Evolutionary conservation across 164 flowering plant genomes (phyloP), one percentile per base, ranked within the genome.

Genomic region (Nymphaea thermarum): DNA sequence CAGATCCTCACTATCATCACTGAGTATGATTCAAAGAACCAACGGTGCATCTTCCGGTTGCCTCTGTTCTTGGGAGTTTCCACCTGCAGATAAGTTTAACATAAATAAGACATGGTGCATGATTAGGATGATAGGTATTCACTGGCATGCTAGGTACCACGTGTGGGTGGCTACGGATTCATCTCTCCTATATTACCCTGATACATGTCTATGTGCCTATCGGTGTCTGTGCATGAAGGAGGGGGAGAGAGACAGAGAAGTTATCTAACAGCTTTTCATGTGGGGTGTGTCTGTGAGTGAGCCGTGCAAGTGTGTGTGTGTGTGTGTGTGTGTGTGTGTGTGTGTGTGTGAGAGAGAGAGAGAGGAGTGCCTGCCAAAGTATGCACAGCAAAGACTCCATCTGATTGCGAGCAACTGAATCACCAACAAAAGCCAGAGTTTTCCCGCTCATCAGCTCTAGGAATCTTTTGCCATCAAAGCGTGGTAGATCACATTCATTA

Each of bases 341-440:
- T 16, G 60, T 55, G 60, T 55, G 60, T 55, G 60, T n/a, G 36
- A 25, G 36, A 8, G 60, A 55, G 60, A 55, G 60, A 55, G 60
- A 55, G 60, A 55, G 60, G 59, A 65, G 79, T 76, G 77, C 97
- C 96, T 91, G 96, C 98, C 98, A 91, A 16, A 93, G 85, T 73
- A 91, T 83, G 82, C 98, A 93, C 63, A 89, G 62, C 88, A 91
- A 66, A 15, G 98, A 91, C 64, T 93, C 98, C 94, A 91, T 87
- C 73, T 94, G 97, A 78, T 94, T 94, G 61, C 98, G 86, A 65
- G 96, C 93, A 82, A 94, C 98, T 6, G 98, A 91, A 69, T 94
- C 98, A 59, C 98, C 98, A 67, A 94, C 78, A 69, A 89, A 94
- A 70, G 96, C 97, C 55, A 94, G 71, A 47, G 95, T 94, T 77